phyloP scores from a whole-genome alignment of 1,284 basidiomycete species.

The Puccinia polysora region DNA sequence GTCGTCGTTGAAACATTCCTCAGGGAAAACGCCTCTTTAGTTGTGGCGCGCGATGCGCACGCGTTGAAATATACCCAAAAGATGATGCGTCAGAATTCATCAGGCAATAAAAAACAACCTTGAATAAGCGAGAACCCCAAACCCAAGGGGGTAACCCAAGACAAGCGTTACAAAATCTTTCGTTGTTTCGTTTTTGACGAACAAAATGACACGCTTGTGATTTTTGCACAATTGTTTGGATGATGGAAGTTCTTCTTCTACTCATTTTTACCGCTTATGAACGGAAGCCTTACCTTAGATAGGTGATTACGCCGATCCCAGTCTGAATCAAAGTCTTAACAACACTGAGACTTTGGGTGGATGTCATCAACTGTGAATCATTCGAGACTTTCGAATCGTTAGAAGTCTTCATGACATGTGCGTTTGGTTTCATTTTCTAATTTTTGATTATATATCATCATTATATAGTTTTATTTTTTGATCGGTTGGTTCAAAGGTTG shows the following conservation, averaged over 20 bases:
- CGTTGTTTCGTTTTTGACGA: background rate
- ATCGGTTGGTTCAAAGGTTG: too few relatives aligned
- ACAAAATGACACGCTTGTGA: too few relatives aligned
- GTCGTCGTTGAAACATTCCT: constrained; percentile 42
- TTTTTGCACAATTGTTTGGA: background rate
- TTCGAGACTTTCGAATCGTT: constrained; percentile 2
- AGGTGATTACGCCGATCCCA: constrained; percentile 42
- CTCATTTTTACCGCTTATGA: background rate
- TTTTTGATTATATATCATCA: too few relatives aligned
- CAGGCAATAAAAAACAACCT: too few relatives aligned
- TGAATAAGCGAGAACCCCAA: too few relatives aligned
- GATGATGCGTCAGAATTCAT: too few relatives aligned
- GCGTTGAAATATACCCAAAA: too few relatives aligned
- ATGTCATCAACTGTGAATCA: constrained; percentile 30
- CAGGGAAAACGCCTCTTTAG: constrained; percentile 35
- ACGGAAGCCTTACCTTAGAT: constrained; percentile 24
- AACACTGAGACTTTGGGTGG: constrained; percentile 37
- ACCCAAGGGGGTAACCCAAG: too few relatives aligned
- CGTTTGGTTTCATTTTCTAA: too few relatives aligned
- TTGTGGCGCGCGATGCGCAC: background rate
- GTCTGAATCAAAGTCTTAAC: constrained; percentile 37
- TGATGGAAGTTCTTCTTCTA: background rate
- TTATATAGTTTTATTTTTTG: too few relatives aligned
- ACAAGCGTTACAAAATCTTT: background rate
- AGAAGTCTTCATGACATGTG: background rate